These are phyloP conservation scores for Schrenkiella parvula DNA, from an alignment of 345 rosid genomes.

Conservation along the genomic window DNA sequence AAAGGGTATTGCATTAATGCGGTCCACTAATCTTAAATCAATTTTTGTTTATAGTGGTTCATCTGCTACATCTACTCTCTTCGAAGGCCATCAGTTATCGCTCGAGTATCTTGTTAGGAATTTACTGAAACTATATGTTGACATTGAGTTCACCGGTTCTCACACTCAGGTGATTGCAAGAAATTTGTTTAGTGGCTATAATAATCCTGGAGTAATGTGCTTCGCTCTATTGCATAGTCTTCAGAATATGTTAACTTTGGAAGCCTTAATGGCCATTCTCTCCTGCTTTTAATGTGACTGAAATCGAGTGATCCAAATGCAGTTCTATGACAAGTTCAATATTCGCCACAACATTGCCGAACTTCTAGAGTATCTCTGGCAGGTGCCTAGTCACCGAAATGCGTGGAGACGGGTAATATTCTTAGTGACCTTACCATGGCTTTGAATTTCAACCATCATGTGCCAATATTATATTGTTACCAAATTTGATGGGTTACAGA, in stretches of 20 bases:
- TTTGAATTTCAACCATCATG: constrained; percentile 7
- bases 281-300: background rate
- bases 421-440: constrained; percentile 4
- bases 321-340: constrained; percentile 98
- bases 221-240: background rate
- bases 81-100: constrained; percentile 93
- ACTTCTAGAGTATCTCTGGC: constrained; percentile 97
- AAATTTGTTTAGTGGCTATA: constrained; percentile 6
- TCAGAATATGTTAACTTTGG: background rate
- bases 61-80: constrained; percentile 70
- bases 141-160: constrained; percentile 98
- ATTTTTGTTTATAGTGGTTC: constrained; percentile 60
- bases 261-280: background rate
- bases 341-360: constrained; percentile 98
- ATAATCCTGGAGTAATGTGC: constrained; percentile 5
- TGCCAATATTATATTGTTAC: background rate
- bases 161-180: constrained; percentile 83
- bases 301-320: constrained; percentile 30
- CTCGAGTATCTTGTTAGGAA: constrained; percentile 95
- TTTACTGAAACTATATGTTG: constrained; percentile 96
- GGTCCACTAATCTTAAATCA: background rate
- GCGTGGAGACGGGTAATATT: constrained; percentile 89
- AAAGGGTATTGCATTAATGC: background rate
- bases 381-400: constrained; percentile 96
- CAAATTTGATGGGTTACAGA: constrained; percentile 47